Conservation (phyloP, 1,284 basidiomycete genomes). For the Naganishia albida region DNA sequence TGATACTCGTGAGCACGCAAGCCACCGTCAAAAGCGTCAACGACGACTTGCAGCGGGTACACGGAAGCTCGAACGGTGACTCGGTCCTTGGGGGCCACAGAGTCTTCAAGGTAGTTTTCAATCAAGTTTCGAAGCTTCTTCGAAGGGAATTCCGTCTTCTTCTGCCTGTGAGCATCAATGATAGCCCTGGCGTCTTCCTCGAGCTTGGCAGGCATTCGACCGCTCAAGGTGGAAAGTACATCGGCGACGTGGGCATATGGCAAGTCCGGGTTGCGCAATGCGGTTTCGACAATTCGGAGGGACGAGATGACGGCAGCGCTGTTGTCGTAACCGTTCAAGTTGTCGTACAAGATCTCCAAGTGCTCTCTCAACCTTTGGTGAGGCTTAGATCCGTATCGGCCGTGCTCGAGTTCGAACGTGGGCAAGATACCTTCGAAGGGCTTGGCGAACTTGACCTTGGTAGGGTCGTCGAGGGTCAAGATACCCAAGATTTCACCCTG, state of each 20-base stretch:
- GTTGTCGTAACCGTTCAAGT: slow-evolving; percentile 93
- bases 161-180: slow-evolving; percentile 74
- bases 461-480: slow-evolving; percentile 92
- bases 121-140: slow-evolving; percentile 58
- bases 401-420: slow-evolving; percentile 77
- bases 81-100: slow-evolving; percentile 74
- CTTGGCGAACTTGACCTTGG: slow-evolving; percentile 96
- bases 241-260: slow-evolving; percentile 85
- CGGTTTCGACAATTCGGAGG: slow-evolving; percentile 49
- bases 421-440: slow-evolving; percentile 95
- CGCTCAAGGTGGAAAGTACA: slow-evolving; percentile 84
- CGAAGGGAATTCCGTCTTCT: slow-evolving; percentile 82
- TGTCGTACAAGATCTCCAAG: slow-evolving; percentile 81
- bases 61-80: slow-evolving; percentile 74
- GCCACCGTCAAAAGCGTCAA: slow-evolving; percentile 80
- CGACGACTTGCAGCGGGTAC: slow-evolving; percentile 69
- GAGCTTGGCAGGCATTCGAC: slow-evolving; percentile 87
- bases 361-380: slow-evolving; percentile 82
- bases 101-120: slow-evolving; percentile 81
- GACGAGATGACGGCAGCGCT: slow-evolving; percentile 56
- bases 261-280: slow-evolving; percentile 71
- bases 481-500: slow-evolving; percentile 99
- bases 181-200: slow-evolving; percentile 81
- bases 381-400: slow-evolving; percentile 80
- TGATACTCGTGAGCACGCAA: slow-evolving; percentile 81